A percentile compares a stretch with the other conserved stretches of the same genome.
These are phyloP conservation scores for Pseudognaphalium luteoalbum DNA, from an alignment of 129 eudicot species.

Conservation along the genomic window DNA sequence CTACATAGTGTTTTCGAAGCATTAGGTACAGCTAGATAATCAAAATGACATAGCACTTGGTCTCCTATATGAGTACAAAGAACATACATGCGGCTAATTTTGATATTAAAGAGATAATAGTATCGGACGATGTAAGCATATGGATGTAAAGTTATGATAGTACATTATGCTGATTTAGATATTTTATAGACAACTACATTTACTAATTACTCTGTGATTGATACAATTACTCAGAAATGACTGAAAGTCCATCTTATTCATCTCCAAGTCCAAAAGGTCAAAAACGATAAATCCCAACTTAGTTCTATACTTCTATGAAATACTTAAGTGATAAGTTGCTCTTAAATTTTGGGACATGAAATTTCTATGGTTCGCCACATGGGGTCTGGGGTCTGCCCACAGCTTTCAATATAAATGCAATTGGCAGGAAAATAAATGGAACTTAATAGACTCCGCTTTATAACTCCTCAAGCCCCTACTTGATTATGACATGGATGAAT, in stretches of 20 bases:
- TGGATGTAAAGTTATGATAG: not conserved
- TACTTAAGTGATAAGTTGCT: constrained; percentile 1
- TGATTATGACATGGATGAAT: constrained; percentile 7
- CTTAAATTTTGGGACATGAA: constrained; percentile 8
- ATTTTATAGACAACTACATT: not conserved
- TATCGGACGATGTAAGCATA: not conserved
- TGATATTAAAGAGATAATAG: not conserved
- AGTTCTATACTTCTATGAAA: not conserved
- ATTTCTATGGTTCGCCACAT: constrained; percentile 15
- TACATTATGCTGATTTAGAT: not conserved
- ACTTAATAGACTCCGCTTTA: constrained; percentile 13
- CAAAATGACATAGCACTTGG: not conserved
- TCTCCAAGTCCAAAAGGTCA: not conserved
- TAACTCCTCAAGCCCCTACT: constrained; percentile 27
- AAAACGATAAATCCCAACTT: not conserved
- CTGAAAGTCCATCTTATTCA: not conserved
- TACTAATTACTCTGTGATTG: not conserved
- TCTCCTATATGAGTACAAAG: not conserved
- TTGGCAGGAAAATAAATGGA: constrained; percentile 15
- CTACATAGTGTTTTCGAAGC: not conserved
- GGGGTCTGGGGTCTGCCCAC: constrained; percentile 28
- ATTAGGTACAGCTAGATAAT: not conserved
- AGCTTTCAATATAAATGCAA: constrained; percentile 14
- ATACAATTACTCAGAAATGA: not conserved
- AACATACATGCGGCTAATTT: not conserved